Conservation (phyloP, 352 stramenopile species). For the Halophytophthora batemanensis region DNA sequence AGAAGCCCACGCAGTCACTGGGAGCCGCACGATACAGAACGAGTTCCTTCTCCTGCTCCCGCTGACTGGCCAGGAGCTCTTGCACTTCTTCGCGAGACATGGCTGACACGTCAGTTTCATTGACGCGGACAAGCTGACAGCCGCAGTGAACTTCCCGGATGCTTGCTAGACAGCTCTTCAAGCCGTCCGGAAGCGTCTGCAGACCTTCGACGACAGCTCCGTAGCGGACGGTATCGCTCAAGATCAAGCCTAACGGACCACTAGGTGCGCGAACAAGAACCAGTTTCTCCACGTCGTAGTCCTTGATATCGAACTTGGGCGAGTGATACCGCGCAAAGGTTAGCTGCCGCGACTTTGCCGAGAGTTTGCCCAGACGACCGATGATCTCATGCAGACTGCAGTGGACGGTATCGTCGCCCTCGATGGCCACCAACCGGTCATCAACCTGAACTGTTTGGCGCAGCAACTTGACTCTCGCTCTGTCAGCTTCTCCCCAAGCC, state of each 20-base stretch:
- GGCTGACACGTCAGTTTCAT: conserved; percentile 44
- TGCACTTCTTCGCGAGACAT: conserved; percentile 33
- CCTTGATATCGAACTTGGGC: conserved; percentile 18
- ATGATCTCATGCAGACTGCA: conserved; percentile 43
- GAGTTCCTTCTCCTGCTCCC: conserved; percentile 53
- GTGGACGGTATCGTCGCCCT: conserved; percentile 46
- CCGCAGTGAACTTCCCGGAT: conserved; percentile 37
- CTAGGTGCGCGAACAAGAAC: conserved; percentile 32
- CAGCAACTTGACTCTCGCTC: conserved; percentile 28
- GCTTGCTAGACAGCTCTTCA: conserved; percentile 29
- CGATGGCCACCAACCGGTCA: conserved; percentile 50
- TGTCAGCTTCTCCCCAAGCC: conserved; percentile 30
- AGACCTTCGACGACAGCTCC: conserved; percentile 53
- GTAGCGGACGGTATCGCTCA: conserved; percentile 38
- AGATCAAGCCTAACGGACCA: conserved; percentile 47
- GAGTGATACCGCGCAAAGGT: conserved; percentile 52
- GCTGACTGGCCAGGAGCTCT: conserved; percentile 27
- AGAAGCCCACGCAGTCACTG: conserved; percentile 23
- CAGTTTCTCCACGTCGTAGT: conserved; percentile 56
- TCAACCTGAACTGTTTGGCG: conserved; percentile 31
- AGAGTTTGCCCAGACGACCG: conserved; percentile 37
- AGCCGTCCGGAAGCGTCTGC: conserved; percentile 35
- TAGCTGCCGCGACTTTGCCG: conserved; percentile 29
- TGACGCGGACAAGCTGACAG: conserved; percentile 55
- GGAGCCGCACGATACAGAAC: conserved; percentile 43